Evolutionary conservation across 2,329 filamentous ascomycete genomes (phyloP), one percentile per base, ranked within the genome.

Genomic region (Pseudogymnoascus sp.): DNA sequence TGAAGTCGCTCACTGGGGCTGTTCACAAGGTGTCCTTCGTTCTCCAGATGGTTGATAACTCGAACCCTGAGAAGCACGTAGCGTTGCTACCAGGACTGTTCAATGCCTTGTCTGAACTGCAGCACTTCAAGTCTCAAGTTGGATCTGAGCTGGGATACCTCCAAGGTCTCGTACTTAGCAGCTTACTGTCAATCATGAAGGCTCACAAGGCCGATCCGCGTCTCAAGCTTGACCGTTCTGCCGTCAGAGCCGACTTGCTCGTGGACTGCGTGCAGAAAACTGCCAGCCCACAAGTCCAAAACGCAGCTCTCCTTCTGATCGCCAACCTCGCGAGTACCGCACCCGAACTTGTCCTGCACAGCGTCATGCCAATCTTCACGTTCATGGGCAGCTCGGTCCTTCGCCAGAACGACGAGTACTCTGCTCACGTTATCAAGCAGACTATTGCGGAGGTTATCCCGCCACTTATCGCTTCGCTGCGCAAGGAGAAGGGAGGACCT

Each of bases 281-380:
- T 0, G 86, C 90, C 25, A 97, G 90, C 74, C 92, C 93, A 0
- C 92, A 96, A 68, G 92, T 99, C 6, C 96, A 98, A 74, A 97
- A 96, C 73, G 87, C 89, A 5, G 93, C 95, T 3, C 81, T 99
- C 13, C 84, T 98, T 7, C 81, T 99, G 25, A 90, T 98, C 65
- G 92, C 93, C 23, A 89, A 87, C 64, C 81, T 99, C 43, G 93
- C 95, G 21, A 89, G 89, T 41, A 90, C 93, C 69, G 91, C 92
- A 0, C 95, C 96, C 0, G 93, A 96, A 74, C 80, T 96, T 60
- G 91, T 99, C 2, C 82, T 99, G 64, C 93, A 99, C 77, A 97
- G 92, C 70, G 91, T 99, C 63, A 99, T 99, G 95, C 95, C 95
- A 11, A 93, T 99, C 62, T 99, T 99, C 78, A 98, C 95, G 0